Base-by-base conservation (phyloP, 192 early-diverging fungal species). In the Coemansia sp. region DNA sequence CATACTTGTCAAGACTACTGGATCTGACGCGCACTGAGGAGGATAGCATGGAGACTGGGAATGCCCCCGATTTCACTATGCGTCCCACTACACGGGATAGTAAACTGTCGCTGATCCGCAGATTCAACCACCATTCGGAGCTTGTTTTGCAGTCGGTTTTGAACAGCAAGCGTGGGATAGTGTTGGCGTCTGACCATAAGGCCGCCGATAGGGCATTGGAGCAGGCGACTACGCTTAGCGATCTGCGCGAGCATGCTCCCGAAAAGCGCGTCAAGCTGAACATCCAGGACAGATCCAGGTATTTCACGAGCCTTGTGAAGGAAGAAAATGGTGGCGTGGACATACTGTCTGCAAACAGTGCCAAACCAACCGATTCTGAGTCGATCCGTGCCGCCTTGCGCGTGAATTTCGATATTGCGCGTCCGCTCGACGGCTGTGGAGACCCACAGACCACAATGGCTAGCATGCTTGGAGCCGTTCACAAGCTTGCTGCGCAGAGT, bases 111-210 rank as follows among this genome's bases (percentile, higher is more conserved):
- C 81, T 98, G 17, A 91, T 98, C 62, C 75, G 94, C 51, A 75
- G 90, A 25, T 94, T 95, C 71, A 98, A 98, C 69, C 89, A 92
- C 50, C 95, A 96, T 64, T 93, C 94, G 5, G 87, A 90, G 72
- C 80, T 90, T 7, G 90, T 97, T 4, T 72, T 98, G 61, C 62
- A 75, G 25, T 76, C 87, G 62, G 82, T 80, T 12, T 50, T 69
- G 7, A 79, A 41, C 48, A 73, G 62, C 63, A 77, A 81, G 64
- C 71, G 64, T 55, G 63, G 60, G 59, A 44, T 54, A n/a, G 41
- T 56, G 55, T 45, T 49, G 9, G 43, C 56, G 2, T 37, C 54
- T 4, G 65, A 63, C 14, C 59, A 63, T 39, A 54, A 17, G 1
- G 40, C 56, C 0, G 69, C 42, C 1, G 76, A 88, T 68, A 79